Evolutionary conservation across 2,329 filamentous ascomycete species (phyloP).

Genomic region (Fusarium equiseti): DNA sequence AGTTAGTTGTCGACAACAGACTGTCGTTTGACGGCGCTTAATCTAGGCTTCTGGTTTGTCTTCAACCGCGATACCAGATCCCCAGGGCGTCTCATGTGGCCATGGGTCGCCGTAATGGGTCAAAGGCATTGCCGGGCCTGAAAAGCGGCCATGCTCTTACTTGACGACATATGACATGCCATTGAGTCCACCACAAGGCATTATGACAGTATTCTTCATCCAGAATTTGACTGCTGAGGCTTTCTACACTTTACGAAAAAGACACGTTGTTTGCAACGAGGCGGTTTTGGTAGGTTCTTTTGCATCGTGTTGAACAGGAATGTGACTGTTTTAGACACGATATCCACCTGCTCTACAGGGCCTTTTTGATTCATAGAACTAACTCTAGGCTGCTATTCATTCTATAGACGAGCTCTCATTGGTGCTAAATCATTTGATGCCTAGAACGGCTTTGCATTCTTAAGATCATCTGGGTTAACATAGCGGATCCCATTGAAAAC

Average conservation of each 20-base stretch:
- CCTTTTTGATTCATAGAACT: neutral
- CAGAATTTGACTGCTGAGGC: neutral
- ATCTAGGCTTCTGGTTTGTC: conserved; percentile 41
- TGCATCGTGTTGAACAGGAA: conserved; percentile 2
- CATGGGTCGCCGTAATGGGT: conserved; percentile 18
- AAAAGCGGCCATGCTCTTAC: conserved; percentile 5
- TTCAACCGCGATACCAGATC: conserved; percentile 34
- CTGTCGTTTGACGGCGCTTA: conserved; percentile 40
- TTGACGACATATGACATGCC: conserved; percentile 4
- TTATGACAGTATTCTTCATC: neutral
- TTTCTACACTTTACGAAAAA: neutral
- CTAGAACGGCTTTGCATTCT: conserved; percentile 11
- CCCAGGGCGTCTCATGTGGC: conserved; percentile 20
- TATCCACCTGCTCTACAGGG: neutral
- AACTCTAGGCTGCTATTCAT: neutral
- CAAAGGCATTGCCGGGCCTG: conserved; percentile 18
- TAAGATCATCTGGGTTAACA: neutral
- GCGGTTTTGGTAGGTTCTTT: conserved; percentile 1
- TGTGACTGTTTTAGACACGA: conserved; percentile 1
- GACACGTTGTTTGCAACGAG: neutral
- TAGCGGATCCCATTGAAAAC: neutral
- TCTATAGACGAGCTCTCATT: neutral
- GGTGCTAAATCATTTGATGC: conserved; percentile 1
- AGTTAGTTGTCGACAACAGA: neutral
- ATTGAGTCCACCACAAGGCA: conserved; percentile 9